These are phyloP conservation scores for Ceratobasidium sp. DNA, from an alignment of 1,284 basidiomycete genomes.

Conservation along the genomic window DNA sequence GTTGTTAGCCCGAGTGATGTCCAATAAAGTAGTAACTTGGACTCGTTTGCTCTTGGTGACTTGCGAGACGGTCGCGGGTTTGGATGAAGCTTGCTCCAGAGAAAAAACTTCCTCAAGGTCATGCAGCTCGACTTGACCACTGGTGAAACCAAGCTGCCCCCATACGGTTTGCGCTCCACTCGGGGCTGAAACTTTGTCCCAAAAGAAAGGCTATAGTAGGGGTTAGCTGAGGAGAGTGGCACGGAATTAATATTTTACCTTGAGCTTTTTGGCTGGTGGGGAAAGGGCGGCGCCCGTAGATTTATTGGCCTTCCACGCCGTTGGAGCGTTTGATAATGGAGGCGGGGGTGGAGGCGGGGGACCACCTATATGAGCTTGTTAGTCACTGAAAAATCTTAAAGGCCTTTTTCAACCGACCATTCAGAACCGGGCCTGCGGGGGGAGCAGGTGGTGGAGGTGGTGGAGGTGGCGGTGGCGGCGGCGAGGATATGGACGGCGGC, in stretches of 20 bases:
- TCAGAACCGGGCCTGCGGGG: slow-evolving; percentile 49
- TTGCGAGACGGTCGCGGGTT: slow-evolving; percentile 60
- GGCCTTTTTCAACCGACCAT: no score
- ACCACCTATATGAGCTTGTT: slow-evolving; percentile 11
- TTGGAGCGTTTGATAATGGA: slow-evolving; percentile 51
- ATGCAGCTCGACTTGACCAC: slow-evolving; percentile 68
- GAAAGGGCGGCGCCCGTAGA: slow-evolving; percentile 45
- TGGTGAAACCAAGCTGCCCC: slow-evolving; percentile 66
- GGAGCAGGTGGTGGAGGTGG: slow-evolving; percentile 52
- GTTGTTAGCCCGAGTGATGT: slow-evolving; percentile 87
- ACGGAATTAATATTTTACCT: slow-evolving; percentile 51
- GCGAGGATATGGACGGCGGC: slow-evolving; percentile 54
- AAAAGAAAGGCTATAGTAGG: slow-evolving; percentile 79
- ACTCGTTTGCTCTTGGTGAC: slow-evolving; percentile 64
- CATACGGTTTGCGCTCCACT: slow-evolving; percentile 74
- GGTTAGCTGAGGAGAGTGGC: not conserved
- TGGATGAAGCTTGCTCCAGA: slow-evolving; percentile 66
- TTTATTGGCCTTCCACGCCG: slow-evolving; percentile 39
- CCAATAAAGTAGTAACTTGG: slow-evolving; percentile 77
- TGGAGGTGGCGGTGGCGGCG: slow-evolving; percentile 59
- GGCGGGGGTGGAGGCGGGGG: slow-evolving; percentile 46
- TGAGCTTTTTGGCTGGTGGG: slow-evolving; percentile 73
- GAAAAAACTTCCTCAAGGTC: slow-evolving; percentile 83
- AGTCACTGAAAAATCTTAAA: slow-evolving; percentile 8
- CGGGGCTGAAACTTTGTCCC: slow-evolving; percentile 79